These are phyloP conservation scores for Phialocephala subalpina DNA, from an alignment of 2,329 filamentous ascomycete genomes.

Conservation along the genomic window DNA sequence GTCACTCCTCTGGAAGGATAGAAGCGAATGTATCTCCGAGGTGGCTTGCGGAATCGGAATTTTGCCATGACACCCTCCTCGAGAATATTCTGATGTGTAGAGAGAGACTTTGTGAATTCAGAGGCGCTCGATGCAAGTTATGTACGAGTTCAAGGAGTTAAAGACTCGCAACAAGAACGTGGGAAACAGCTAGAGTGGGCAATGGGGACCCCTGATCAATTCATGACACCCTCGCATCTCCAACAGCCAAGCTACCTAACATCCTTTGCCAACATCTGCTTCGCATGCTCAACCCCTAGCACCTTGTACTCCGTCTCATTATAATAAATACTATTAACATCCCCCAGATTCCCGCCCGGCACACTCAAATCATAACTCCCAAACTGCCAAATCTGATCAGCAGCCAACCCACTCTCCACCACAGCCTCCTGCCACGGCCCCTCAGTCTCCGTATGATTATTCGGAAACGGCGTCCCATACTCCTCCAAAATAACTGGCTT, in stretches of 20 bases:
- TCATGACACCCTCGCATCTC: too few species aligned
- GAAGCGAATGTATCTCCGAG: too few species aligned
- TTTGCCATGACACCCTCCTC: too few species aligned
- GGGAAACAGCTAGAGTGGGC: too few species aligned
- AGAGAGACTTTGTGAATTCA: too few species aligned
- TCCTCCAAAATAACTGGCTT: conserved; percentile 52
- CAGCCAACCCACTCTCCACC: conserved; percentile 34
- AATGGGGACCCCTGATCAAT: too few species aligned
- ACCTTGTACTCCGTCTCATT: conserved; percentile 33
- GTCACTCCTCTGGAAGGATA: too few species aligned
- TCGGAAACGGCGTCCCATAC: conserved; percentile 43
- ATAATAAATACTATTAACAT: conserved; percentile 40
- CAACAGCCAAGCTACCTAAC: conserved; percentile 11
- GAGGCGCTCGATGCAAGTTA: too few species aligned
- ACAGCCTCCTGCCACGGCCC: conserved; percentile 38
- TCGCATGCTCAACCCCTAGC: conserved; percentile 35
- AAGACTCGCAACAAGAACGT: too few species aligned
- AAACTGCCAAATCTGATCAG: conserved; percentile 42
- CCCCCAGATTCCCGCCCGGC: conserved; percentile 24
- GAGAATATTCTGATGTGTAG: too few species aligned
- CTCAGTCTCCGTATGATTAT: conserved; percentile 35
- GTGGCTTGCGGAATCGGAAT: too few species aligned
- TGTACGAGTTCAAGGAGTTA: too few species aligned
- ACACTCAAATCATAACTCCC: conserved; percentile 33
- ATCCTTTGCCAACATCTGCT: conserved; percentile 34